Conservation (phyloP, 2,329 filamentous ascomycete genomes). For the Colletotrichum eleusines region DNA sequence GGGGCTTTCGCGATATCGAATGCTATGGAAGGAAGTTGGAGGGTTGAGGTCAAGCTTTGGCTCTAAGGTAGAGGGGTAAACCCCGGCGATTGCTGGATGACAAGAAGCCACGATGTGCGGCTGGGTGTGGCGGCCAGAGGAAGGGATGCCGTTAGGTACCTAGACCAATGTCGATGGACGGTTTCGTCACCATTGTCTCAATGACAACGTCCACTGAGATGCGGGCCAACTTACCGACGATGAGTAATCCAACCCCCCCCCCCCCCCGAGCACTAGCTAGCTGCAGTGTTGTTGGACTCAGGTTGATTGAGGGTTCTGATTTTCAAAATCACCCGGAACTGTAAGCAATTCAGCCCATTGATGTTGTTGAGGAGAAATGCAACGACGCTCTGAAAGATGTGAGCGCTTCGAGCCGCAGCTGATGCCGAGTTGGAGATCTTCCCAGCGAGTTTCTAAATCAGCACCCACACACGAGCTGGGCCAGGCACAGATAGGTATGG, state of each 20-base stretch:
- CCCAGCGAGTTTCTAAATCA: conserved; percentile 25
- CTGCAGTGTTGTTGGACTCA: not conserved
- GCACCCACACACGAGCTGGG: conserved; percentile 15
- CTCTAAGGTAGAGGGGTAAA: conserved; percentile 20
- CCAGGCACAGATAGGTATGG: not conserved
- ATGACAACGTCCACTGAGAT: conserved; percentile 22
- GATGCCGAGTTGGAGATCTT: conserved; percentile 10
- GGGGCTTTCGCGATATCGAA: conserved; percentile 19
- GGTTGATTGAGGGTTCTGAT: not conserved
- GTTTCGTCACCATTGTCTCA: conserved; percentile 20
- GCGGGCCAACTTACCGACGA: not conserved
- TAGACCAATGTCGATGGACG: conserved; percentile 1
- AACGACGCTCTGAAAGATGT: conserved; percentile 16
- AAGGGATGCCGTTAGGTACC: not conserved
- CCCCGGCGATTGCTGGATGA: conserved; percentile 10
- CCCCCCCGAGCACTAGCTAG: conserved; percentile 1
- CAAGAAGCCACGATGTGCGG: conserved; percentile 26
- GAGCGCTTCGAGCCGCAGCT: conserved; percentile 14
- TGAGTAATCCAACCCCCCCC: not conserved
- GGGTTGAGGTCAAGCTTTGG: conserved; percentile 25
- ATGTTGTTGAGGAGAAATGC: not conserved
- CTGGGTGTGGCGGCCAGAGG: conserved; percentile 13
- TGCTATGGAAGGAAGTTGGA: conserved; percentile 40
- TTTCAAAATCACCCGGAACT: too few species aligned
- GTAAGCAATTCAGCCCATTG: not conserved